phyloP scores from a whole-genome alignment of 257 asterid genomes.

The Solanum microdontum region DNA sequence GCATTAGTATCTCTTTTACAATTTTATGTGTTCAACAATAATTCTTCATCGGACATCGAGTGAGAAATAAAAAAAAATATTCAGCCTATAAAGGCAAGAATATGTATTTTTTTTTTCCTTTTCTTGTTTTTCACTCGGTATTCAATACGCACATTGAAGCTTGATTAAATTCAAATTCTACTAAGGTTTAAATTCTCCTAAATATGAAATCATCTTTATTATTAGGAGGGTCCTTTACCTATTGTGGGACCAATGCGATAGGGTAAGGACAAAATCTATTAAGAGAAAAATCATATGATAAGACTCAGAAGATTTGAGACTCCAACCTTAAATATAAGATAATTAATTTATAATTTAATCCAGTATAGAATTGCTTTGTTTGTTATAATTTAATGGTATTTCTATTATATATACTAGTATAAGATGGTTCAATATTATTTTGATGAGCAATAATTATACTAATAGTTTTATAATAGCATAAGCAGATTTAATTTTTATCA shows the following conservation, averaged over 20 bases:
- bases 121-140: too few relatives aligned
- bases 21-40: neutral
- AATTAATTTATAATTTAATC: neutral
- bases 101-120: too few relatives aligned
- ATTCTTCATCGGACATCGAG: too few relatives aligned
- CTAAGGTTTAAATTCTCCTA: too few relatives aligned
- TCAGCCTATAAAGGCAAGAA: too few relatives aligned
- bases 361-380: neutral
- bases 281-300: neutral
- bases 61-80: too few relatives aligned
- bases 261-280: neutral
- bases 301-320: neutral
- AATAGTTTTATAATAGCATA: neutral
- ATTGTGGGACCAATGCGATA: neutral
- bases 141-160: neutral
- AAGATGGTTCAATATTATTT: neutral
- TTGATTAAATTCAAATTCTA: too few relatives aligned
- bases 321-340: neutral
- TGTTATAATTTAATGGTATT: neutral
- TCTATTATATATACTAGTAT: too few relatives aligned
- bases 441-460: neutral
- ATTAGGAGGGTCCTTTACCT: too few relatives aligned
- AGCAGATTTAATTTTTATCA: neutral
- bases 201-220: too few relatives aligned
- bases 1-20: neutral